Evolutionary conservation across 495 filamentous ascomycete genomes (phyloP), one percentile per base, ranked within the genome.

Genomic region (Tricharina praecox): DNA sequence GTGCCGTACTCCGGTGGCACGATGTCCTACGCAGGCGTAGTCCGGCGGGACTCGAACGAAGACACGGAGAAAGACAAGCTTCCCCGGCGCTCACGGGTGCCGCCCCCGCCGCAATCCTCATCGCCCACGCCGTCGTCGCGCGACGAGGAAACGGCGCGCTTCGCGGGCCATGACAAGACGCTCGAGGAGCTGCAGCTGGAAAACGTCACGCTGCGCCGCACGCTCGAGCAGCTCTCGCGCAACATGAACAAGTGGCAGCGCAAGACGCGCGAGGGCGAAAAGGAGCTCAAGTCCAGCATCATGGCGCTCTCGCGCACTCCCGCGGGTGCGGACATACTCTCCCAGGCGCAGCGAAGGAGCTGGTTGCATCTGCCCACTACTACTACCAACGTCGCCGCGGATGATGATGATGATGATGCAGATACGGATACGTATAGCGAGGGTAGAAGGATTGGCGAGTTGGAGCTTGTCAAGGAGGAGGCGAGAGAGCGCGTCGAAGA

Each of bases 1-100:
- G 90, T 97, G 0, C 90, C 88, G 7, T 78, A 81, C 0, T 82
- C 82, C 3, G 90, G 90, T 23, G 82, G 85, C 48, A 93, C 85
- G 0, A 75, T 82, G 34, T 82, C 83, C 0, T 97, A 96, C 59
- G 87, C 90, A 3, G 81, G 76, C 36, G 92, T 97, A 23, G 66
- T 94, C 32, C 51, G 52, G 4, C 55, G 56, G 9, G 55, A 54
- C 4, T 19, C n/a, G 2, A 24, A 7, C 20, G 20, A 1, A 3
- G 43, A n/a, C 1, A 15, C n/a, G 28, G 43, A 46, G 24, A 19
- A 20, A 13, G 43, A 46, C n/a, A 24, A 4, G 13, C 13, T 8
- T 24, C 9, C 21, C 11, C 40, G 19, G 1, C 34, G 23, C 11
- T 4, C 1, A 13, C 1, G 40, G 13, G 3, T 10, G 1, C 18